A percentile compares a stretch with the other conserved stretches of the same genome.
phyloP scores from a whole-genome alignment of 176 grass and related monocot species.

The Areca catechu region DNA sequence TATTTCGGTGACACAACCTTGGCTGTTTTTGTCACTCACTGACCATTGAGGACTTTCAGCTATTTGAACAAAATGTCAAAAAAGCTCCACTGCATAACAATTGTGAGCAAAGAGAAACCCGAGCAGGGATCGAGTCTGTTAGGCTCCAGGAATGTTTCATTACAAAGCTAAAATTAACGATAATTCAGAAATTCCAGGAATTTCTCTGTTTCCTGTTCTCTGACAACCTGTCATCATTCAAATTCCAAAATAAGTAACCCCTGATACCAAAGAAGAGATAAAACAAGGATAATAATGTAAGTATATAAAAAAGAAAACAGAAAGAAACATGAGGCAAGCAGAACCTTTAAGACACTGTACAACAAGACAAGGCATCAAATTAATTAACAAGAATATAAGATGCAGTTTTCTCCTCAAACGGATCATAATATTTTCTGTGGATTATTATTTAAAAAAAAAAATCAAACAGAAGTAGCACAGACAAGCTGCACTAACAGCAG shows the following conservation, averaged over 20 bases:
- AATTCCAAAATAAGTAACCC: not conserved
- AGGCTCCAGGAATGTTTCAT: slow-evolving; percentile 33
- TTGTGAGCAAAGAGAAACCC: slow-evolving; percentile 1
- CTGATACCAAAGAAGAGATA: not conserved
- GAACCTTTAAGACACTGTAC: too few species aligned
- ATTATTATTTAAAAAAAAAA: too few species aligned
- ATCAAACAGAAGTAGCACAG: too few species aligned
- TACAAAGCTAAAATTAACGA: slow-evolving; percentile 24
- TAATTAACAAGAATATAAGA: too few species aligned
- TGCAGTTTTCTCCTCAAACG: too few species aligned
- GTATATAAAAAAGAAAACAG: not conserved
- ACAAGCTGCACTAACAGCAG: too few species aligned
- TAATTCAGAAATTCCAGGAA: slow-evolving; percentile 45
- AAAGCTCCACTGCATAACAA: slow-evolving; percentile 24
- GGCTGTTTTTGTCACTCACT: slow-evolving; percentile 33
- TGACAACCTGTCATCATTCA: slow-evolving; percentile 42
- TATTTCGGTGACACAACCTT: too few species aligned
- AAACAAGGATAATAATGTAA: not conserved
- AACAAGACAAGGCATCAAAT: too few species aligned
- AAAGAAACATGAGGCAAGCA: too few species aligned
- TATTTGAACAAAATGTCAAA: slow-evolving; percentile 21
- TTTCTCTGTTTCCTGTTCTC: slow-evolving; percentile 39
- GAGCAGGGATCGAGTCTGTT: slow-evolving; percentile 16
- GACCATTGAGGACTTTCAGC: slow-evolving; percentile 16
- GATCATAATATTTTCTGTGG: too few species aligned